These are phyloP conservation scores for Aspergillus tamarii DNA, from an alignment of 2,329 filamentous ascomycete genomes.

Conservation along the genomic window DNA sequence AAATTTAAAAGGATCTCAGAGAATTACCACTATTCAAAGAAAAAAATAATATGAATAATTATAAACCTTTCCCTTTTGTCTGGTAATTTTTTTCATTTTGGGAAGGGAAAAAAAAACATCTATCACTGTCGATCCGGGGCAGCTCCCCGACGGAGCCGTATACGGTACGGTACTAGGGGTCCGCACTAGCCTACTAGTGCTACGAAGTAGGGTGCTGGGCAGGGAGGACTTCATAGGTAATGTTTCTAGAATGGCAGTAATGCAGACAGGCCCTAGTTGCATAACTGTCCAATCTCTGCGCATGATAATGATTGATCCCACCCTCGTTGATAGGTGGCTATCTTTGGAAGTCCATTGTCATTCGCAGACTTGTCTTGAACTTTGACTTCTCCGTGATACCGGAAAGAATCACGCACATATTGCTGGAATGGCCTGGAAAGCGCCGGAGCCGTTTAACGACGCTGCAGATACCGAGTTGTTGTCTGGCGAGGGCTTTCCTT, in stretches of 20 bases:
- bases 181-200: neutral
- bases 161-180: conserved; percentile 8
- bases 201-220: neutral
- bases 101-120: conserved; percentile 5
- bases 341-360: conserved; percentile 9
- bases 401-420: conserved; percentile 20
- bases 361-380: neutral
- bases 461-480: neutral
- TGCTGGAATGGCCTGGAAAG: conserved; percentile 19
- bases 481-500: conserved; percentile 1
- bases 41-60: neutral
- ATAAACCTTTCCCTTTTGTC: neutral
- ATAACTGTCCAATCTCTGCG: neutral
- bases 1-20: neutral
- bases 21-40: neutral
- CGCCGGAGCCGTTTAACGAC: neutral
- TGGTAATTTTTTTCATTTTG: neutral
- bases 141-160: conserved; percentile 14
- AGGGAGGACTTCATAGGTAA: neutral
- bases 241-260: neutral
- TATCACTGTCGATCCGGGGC: conserved; percentile 23
- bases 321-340: neutral
- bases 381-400: neutral
- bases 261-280: neutral
- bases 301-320: neutral